A percentile compares a stretch with the other conserved stretches of the same genome.
These are phyloP conservation scores for Fusarium tanahbumbuense DNA, from an alignment of 2,329 filamentous ascomycete genomes.

Conservation along the genomic window DNA sequence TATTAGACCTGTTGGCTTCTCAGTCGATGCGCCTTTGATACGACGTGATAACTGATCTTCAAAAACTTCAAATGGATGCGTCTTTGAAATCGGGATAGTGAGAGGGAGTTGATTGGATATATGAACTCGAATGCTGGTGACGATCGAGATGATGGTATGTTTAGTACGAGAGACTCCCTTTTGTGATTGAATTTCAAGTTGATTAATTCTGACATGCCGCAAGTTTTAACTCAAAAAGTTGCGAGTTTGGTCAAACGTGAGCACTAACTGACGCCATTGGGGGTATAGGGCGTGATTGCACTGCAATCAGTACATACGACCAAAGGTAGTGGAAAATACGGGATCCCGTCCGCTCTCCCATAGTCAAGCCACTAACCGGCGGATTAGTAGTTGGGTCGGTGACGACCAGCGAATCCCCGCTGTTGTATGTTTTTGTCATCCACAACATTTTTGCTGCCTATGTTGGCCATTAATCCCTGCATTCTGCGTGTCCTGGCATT, in stretches of 20 bases:
- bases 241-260: not conserved
- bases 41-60: too few species aligned
- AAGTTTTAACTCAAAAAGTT: not conserved
- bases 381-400: constrained; percentile 9
- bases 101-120: too few species aligned
- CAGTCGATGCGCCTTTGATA: too few species aligned
- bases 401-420: constrained; percentile 8
- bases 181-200: not conserved
- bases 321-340: constrained; percentile 4
- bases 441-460: fast-evolving
- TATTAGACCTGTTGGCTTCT: not conserved
- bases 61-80: too few species aligned
- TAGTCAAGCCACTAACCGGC: constrained; percentile 2
- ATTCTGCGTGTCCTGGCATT: not conserved
- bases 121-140: too few species aligned
- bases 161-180: not conserved
- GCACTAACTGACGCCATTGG: too few species aligned
- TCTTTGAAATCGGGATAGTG: too few species aligned
- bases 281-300: fast-evolving
- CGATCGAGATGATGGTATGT: not conserved
- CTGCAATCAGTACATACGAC: fast-evolving
- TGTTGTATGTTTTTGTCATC: not conserved
- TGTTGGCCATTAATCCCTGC: fast-evolving
- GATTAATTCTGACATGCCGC: not conserved
- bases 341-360: constrained; percentile 9